Conservation (phyloP, 2,329 filamentous ascomycete species). For the Colletotrichum sp. region DNA sequence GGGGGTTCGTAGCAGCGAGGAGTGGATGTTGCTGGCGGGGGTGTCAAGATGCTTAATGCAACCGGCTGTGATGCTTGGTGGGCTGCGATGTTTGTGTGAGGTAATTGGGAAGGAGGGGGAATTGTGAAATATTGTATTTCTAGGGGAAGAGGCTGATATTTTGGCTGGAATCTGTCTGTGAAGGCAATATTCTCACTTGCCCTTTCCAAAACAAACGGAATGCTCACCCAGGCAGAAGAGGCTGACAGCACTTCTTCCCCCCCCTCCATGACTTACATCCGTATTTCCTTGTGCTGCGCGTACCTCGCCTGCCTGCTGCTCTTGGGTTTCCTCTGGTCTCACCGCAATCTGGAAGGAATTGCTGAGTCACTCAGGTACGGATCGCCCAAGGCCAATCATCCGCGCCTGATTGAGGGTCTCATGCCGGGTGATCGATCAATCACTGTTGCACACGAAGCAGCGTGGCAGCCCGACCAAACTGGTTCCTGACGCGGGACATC, state of each 20-base stretch:
- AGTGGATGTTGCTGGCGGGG: not conserved
- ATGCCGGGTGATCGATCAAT: not conserved
- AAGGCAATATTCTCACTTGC: not conserved
- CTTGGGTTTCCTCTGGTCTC: not conserved
- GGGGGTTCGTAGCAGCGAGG: not conserved
- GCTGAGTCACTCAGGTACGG: not conserved
- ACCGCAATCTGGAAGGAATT: not conserved
- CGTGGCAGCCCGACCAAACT: not conserved
- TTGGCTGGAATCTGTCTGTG: not conserved
- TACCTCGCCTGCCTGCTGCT: not conserved
- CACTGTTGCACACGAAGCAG: constrained; percentile 6
- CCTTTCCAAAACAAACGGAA: not conserved
- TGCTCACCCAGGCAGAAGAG: not conserved
- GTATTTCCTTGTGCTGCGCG: not conserved
- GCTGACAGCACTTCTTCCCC: not conserved
- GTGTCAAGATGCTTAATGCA: not conserved
- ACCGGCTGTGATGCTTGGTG: not conserved
- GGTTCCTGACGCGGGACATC: not conserved
- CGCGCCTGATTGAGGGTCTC: not conserved
- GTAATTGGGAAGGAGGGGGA: not conserved
- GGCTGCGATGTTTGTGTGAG: not conserved
- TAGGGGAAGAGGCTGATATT: not conserved
- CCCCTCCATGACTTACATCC: not conserved
- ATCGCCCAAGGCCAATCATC: not conserved
- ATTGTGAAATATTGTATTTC: not conserved